Base-by-base conservation (phyloP, 2,329 filamentous ascomycete genomes). In the Paecilomyces formosus region DNA sequence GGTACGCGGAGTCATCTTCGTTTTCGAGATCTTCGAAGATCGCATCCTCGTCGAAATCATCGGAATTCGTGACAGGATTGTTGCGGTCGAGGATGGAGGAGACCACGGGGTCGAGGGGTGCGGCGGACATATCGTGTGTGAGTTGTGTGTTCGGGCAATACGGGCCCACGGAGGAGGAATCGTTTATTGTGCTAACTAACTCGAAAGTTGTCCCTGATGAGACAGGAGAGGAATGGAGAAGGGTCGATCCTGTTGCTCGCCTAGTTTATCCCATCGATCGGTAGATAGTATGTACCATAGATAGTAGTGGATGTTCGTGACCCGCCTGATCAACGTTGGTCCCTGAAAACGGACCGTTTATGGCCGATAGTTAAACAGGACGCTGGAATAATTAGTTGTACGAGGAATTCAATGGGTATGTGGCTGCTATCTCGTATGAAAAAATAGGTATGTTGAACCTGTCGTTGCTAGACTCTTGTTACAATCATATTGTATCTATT, bases 31-130 rank as follows among this genome's bases (percentile, higher is more conserved):
- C 78, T 35, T 81, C 81, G 63, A 87, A 82, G 57, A 87, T 78
- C 53, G 81, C 82, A 65, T 86, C 85, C 68, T 85, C 81, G 67
- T 84, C 81, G 61, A 77, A 78, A 62, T 81, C 79, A 60, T 74
- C 70, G 35, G 71, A 69, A 59, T 72, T 60, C 54, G 63, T 55
- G 55, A 59, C 50, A 24, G 60, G 60, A 58, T 63, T 58, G 57
- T 67, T 63, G 53, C 55, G 54, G 56, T 65, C 79, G 54, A 81
- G 53, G 15, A 55, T 28, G 12, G 55, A 30, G 28, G 54, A 30
- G 53, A 54, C 53, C 33, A 31, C 33, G 53, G 53, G 53, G 26
- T 54, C 53, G 53, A 54, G 39, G 15, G 39, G 39, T 2, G 39
- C 26, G 53, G 53, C 12, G 9, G 53, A 26, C 53, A 54, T 54